A percentile compares a stretch with the other conserved stretches of the same genome.
Evolutionary conservation across 2,329 filamentous ascomycete genomes (phyloP).

Genomic region (Nothomitra cinnamomea): DNA sequence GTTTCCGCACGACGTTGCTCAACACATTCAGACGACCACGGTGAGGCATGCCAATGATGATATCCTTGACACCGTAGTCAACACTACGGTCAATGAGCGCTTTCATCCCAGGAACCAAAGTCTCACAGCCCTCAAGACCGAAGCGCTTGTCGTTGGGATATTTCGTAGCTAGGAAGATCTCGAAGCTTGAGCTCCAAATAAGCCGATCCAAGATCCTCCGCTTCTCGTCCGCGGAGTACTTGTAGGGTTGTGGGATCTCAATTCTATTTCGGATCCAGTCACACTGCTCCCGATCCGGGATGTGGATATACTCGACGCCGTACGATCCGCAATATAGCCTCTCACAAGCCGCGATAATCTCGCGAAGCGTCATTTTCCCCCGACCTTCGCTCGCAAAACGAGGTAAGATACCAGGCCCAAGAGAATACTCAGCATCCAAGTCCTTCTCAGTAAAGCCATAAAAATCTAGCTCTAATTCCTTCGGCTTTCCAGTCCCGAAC

Average conservation of each 20-base stretch:
- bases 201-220: constrained; percentile 90
- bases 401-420: constrained; percentile 88
- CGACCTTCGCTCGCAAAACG: constrained; percentile 77
- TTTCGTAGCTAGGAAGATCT: constrained; percentile 87
- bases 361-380: constrained; percentile 90
- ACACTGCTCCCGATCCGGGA: constrained; percentile 91
- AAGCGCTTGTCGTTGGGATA: constrained; percentile 99
- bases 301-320: constrained; percentile 97
- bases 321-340: constrained; percentile 95
- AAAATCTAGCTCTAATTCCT: constrained; percentile 82
- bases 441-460: constrained; percentile 94
- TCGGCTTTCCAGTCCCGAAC: constrained; percentile 74
- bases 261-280: constrained; percentile 95
- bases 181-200: constrained; percentile 98
- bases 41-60: constrained; percentile 98
- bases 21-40: constrained; percentile 95
- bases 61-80: constrained; percentile 96
- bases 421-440: constrained; percentile 74
- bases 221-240: constrained; percentile 97
- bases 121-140: constrained; percentile 93
- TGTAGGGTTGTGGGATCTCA: constrained; percentile 87
- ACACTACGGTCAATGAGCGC: constrained; percentile 95
- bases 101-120: constrained; percentile 97
- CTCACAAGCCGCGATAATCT: constrained; percentile 88
- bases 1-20: constrained; percentile 96